Base-by-base conservation (phyloP, 2,329 filamentous ascomycete species). In the Alternaria arbusti region DNA sequence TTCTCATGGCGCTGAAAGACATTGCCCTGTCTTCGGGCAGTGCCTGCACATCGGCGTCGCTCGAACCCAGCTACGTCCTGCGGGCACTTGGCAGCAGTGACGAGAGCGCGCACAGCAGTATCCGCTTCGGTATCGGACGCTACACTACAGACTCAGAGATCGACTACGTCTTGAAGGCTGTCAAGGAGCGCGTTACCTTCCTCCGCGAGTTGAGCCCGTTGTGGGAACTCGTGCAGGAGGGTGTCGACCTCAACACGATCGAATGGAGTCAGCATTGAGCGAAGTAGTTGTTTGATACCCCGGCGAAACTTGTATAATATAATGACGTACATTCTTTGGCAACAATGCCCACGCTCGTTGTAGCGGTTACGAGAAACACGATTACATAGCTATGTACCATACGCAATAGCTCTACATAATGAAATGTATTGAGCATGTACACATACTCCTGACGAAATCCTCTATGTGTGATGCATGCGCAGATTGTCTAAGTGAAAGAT, bases 221-320 rank as follows among this genome's bases (percentile, higher is more conserved):
- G 61, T 99, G 96, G 96, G 96, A 99, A 82, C 83, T 99, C 69
- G 96, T 99, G 12, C 96, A 99, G 83, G 96, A 99, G 80, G 96
- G 96, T 15, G 88, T 99, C 68, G 96, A 97, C 78, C 84, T 99
- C 71, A 92, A 96, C 82, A 97, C 93, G 46, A 99, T 99, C 75
- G 91, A 99, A 83, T 99, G 96, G 96, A 97, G 92, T 79, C 94
- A 97, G 84, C 96, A 99, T 82, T 98, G 85, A 87, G 66, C 11
- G 49, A 22, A 22, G 17, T 43, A 32, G 26, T 61, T 50, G 50
- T 61, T 64, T 69, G 63, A 68, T 67, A 64, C 64, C 66, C 54
- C 46, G 57, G 28, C 22, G 46, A 28, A 47, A 59, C 50, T 54
- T 75, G 75, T 76, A 78, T 30, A 70, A 59, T 73, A 77, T 59